These are phyloP conservation scores for Pseudophaeomoniella oleicola DNA, from an alignment of 2,329 filamentous ascomycete species.

Conservation along the genomic window DNA sequence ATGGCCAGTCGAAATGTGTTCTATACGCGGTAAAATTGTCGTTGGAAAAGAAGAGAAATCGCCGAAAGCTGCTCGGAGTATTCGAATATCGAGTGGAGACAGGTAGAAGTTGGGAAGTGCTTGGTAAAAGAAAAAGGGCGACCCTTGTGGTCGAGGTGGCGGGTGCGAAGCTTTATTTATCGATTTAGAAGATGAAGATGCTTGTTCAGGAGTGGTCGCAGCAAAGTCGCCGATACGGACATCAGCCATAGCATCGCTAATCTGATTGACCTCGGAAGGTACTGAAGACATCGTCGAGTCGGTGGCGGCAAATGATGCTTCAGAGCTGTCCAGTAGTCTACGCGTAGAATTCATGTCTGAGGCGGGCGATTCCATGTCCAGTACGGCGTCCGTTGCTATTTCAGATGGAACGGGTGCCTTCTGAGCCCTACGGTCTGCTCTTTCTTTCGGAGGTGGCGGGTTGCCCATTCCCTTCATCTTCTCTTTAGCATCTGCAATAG, in stretches of 20 bases:
- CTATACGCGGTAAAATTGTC: constrained; percentile 71
- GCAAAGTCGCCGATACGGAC: constrained; percentile 1
- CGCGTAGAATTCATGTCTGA: constrained; percentile 31
- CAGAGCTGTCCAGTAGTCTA: constrained; percentile 16
- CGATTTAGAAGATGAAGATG: constrained; percentile 5
- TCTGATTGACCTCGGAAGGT: background rate
- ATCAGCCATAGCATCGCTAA: background rate
- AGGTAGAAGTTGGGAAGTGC: constrained; percentile 78
- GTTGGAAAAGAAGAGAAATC: constrained; percentile 71
- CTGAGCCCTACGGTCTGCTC: constrained; percentile 34
- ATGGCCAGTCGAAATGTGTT: constrained; percentile 78
- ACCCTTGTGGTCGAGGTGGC: background rate
- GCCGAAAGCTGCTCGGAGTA: constrained; percentile 78
- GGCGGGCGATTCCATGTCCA: constrained; percentile 37
- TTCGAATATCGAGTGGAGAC: constrained; percentile 80
- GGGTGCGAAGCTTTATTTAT: background rate
- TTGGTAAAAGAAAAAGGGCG: constrained; percentile 64
- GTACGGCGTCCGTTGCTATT: constrained; percentile 27
- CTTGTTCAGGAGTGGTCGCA: constrained; percentile 7
- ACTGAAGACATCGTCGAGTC: background rate
- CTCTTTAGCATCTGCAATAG: constrained; percentile 62
- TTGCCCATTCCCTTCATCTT: constrained; percentile 55
- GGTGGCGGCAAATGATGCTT: constrained; percentile 6
- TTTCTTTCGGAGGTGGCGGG: constrained; percentile 36
- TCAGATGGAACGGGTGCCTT: constrained; percentile 36